Evolutionary conservation across 768 basidiomycete species (phyloP), one percentile per base, ranked within the genome.

Genomic region (Agrocybe chaxingu): DNA sequence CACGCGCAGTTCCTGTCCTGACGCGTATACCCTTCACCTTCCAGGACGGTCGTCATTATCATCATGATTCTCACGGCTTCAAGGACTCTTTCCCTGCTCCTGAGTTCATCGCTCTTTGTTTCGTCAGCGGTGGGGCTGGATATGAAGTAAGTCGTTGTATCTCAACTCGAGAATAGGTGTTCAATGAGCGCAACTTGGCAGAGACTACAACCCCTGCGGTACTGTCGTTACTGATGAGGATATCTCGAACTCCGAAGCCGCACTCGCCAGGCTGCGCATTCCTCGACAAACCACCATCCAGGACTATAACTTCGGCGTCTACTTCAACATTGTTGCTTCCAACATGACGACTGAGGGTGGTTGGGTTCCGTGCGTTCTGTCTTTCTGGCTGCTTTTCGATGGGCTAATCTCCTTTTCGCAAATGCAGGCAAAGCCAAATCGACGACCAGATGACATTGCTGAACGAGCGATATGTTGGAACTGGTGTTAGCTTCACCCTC

Each of bases 371-470:
- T 73, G 57, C 31, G 69, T 64, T 13, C 12, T 37, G 6, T 30
- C 8, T n/a, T 29, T 41, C 30, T 42, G n/a, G 18, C 7, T 19
- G 11, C 16, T 3, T 37, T 32, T 38, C 34, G 8, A 34, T 34
- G 7, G n/a, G 3, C 36, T 10, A 34, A 36, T 42, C 10, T 48
- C 4, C 8, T 13, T 19, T 33, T 8, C 18, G 13, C 41, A 60
- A n/a, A 53, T 58, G 37, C 57, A 68, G 71, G 31, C 54, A 67
- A 42, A 43, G 44, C 2, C 69, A 73, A 42, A 72, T 81, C 48
- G 48, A 59, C 9, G 59, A 57, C 8, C 75, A 76, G 51, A 73
- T 79, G 49, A 50, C 61, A 18, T 67, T 70, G 35, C 56, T 80
- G 29, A 79, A 80, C 60, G 19, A 55, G 4, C 72, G 68, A 50